Percentiles rank a stretch among this genome's conserved stretches.
These are phyloP conservation scores for Hemisphaericaspora lyxosophila DNA, from an alignment of 1,139 yeast genomes.

Conservation along the genomic window DNA sequence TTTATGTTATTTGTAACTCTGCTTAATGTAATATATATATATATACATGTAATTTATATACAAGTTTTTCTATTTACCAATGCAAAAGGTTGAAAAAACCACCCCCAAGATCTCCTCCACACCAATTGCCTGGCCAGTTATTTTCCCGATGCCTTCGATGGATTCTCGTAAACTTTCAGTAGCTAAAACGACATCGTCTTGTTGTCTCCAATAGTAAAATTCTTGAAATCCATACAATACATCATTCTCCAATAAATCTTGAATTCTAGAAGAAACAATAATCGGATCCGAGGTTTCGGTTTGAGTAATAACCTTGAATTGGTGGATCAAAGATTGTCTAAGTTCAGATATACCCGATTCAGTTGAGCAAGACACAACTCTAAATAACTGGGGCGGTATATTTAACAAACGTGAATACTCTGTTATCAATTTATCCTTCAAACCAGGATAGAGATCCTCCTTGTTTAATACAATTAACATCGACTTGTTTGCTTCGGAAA, in stretches of 20 bases:
- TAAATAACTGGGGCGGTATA: constrained; percentile 30
- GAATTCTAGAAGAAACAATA: constrained; percentile 70
- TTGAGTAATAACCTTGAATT: constrained; percentile 51
- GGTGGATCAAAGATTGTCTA: constrained; percentile 18
- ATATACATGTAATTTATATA: constrained; percentile 6
- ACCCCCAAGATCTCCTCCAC: constrained; percentile 89
- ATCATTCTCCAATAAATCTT: constrained; percentile 69
- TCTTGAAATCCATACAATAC: constrained; percentile 70
- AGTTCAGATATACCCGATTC: constrained; percentile 57
- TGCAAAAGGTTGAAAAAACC: constrained; percentile 88
- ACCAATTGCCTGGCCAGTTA: constrained; percentile 87
- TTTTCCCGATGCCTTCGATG: constrained; percentile 84
- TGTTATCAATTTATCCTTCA: constrained; percentile 17
- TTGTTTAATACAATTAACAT: constrained; percentile 57
- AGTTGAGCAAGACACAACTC: constrained; percentile 62
- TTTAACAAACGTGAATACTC: constrained; percentile 22
- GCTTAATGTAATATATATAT: constrained; percentile 8
- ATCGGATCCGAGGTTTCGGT: constrained; percentile 59
- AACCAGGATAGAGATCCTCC: constrained; percentile 46
- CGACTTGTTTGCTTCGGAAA: constrained; percentile 19
- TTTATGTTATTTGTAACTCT: constrained; percentile 29
- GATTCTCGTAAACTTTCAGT: constrained; percentile 74
- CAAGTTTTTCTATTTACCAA: constrained; percentile 62
- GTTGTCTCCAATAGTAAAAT: constrained; percentile 50
- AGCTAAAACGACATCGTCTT: constrained; percentile 77